phyloP scores from a whole-genome alignment of 805 yeast species.

The Saturnispora serradocipensis region DNA sequence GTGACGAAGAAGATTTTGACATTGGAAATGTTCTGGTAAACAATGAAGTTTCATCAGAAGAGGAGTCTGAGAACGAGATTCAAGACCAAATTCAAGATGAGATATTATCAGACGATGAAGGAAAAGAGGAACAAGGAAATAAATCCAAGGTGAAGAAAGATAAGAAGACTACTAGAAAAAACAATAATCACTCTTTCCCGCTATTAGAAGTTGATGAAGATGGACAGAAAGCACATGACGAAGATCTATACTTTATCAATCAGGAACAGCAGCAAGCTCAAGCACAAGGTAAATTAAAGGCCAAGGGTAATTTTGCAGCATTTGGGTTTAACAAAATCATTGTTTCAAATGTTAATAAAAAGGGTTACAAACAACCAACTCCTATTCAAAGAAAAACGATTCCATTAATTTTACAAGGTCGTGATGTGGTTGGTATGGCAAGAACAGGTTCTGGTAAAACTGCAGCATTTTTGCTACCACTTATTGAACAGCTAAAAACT shows the following conservation, averaged over 20 bases:
- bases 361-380: constrained; percentile 92
- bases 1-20: constrained; percentile 38
- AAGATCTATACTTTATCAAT: constrained; percentile 13
- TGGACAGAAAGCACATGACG: constrained; percentile 12
- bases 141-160: constrained; percentile 13
- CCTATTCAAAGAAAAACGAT: constrained; percentile 96
- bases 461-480: constrained; percentile 89
- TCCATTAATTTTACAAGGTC: constrained; percentile 74
- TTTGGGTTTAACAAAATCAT: constrained; percentile 77
- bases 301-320: constrained; percentile 72
- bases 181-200: constrained; percentile 25
- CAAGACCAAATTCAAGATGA: constrained; percentile 39
- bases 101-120: constrained; percentile 43
- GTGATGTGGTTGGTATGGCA: constrained; percentile 99
- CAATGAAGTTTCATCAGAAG: constrained; percentile 20
- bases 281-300: constrained; percentile 40
- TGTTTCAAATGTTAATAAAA: constrained; percentile 59
- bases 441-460: constrained; percentile 99
- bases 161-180: constrained; percentile 3
- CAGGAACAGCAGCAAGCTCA: constrained; percentile 21
- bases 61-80: constrained; percentile 9
- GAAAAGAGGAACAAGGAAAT: constrained; percentile 11
- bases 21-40: constrained; percentile 54
- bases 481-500: constrained; percentile 72
- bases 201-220: constrained; percentile 37